Evolutionary conservation across 768 basidiomycete genomes (phyloP), one percentile per base, ranked within the genome.

Genomic region (Panaeolus papilionaceus): DNA sequence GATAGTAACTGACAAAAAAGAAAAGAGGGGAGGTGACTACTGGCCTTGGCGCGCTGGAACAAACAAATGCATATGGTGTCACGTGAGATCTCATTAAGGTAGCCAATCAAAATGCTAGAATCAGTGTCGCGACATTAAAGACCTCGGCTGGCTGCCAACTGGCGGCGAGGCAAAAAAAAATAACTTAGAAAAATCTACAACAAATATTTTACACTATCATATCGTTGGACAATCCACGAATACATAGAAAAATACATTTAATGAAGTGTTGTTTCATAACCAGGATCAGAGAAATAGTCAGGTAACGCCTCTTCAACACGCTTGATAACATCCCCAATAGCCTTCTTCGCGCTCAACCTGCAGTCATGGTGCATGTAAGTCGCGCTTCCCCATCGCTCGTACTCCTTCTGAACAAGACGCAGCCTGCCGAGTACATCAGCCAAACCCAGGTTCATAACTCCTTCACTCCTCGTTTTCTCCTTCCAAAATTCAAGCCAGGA

Each of bases 291-390:
- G 72, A 92, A 92, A 74, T 85, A 90, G 68, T 91, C 89, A 0
- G 90, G 84, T 47, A 92, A 74, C 1, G 80, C 82, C 26, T 90
- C 86, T 70, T 87, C 88, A 12, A 90, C 81, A 12, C 79, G 78
- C 74, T 82, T 89, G 45, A 90, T 81, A 64, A 83, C 78, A 51
- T 88, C 89, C 26, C 77, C 75, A 58, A 92, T 86, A 58, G 82
- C 82, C 71, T 83, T 83, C 75, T 84, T 84, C 26, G 90, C 92
- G 23, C 80, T 76, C 72, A 80, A 76, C 73, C 89, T 83, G 79
- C 92, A 93, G 66, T 92, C 92, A 66, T 87, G 88, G 71, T 92
- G 89, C 92, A 92, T 92, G 73, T 91, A 91, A n/a, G 89, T 88
- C 67, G 88, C 88, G 67, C 84, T 86, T 2, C 90, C 89, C 87